Conservation (phyloP, 495 filamentous ascomycete species). For the Aspergillus saccharolyticus region DNA sequence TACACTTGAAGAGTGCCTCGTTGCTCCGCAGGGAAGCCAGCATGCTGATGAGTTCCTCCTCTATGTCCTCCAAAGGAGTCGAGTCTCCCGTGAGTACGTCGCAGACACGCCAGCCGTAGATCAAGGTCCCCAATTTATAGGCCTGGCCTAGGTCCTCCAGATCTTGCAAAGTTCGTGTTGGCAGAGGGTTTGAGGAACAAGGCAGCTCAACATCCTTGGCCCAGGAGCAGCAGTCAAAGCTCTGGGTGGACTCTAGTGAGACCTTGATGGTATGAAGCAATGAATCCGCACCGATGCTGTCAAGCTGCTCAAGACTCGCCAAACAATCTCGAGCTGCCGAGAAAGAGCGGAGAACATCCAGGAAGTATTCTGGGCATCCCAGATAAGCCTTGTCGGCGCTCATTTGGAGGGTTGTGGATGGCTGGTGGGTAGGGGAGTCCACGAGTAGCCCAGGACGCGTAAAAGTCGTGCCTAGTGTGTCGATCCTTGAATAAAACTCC, state of each 20-base stretch:
- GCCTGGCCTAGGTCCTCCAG: slow-evolving; percentile 10
- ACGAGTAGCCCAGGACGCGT: neutral
- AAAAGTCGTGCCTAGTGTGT: neutral
- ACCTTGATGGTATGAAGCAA: slow-evolving; percentile 4
- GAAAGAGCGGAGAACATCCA: slow-evolving; percentile 20
- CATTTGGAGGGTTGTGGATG: slow-evolving; percentile 1
- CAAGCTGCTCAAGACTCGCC: neutral
- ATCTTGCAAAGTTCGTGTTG: slow-evolving; percentile 14
- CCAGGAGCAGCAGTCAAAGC: slow-evolving; percentile 20
- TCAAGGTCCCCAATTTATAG: slow-evolving; percentile 16
- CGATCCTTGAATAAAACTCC: neutral
- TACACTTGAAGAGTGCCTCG: slow-evolving; percentile 45
- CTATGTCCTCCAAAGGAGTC: slow-evolving; percentile 17
- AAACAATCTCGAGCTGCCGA: slow-evolving; percentile 16
- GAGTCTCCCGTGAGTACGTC: slow-evolving; percentile 1
- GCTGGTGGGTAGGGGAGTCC: neutral
- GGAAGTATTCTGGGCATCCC: slow-evolving; percentile 22
- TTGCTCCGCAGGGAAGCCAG: slow-evolving; percentile 38
- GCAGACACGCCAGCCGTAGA: slow-evolving; percentile 20
- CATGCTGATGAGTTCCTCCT: slow-evolving; percentile 30
- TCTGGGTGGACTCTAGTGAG: slow-evolving; percentile 12
- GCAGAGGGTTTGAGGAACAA: slow-evolving; percentile 16
- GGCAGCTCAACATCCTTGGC: slow-evolving; percentile 23
- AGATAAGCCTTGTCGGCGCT: slow-evolving; percentile 20
- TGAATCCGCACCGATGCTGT: neutral